Evolutionary conservation across 192 early-diverging fungal species (phyloP).

Genomic region (Backusella luteola): DNA sequence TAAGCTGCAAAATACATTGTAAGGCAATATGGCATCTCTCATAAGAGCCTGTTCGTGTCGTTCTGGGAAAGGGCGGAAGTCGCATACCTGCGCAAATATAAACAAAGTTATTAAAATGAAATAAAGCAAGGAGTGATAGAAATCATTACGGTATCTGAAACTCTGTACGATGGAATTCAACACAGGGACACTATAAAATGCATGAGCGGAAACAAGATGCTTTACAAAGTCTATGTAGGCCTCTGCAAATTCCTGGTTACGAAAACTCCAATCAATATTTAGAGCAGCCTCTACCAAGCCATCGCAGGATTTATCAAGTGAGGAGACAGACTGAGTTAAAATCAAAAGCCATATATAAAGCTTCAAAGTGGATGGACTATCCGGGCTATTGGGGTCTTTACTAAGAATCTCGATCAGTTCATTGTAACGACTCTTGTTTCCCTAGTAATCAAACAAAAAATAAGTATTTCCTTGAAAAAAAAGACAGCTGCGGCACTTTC

Average conservation of each 20-base stretch:
- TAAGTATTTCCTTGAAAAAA: not conserved
- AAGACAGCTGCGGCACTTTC: not conserved
- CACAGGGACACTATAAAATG: constrained; percentile 62
- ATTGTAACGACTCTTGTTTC: not conserved
- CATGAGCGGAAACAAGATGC: constrained; percentile 75
- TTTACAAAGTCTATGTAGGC: constrained; percentile 63
- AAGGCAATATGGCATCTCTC: constrained; percentile 65
- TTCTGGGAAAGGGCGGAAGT: constrained; percentile 13
- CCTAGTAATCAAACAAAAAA: not conserved
- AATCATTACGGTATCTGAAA: constrained; percentile 50
- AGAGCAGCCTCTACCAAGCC: constrained; percentile 60
- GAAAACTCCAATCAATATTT: constrained; percentile 55
- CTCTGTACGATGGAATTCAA: constrained; percentile 54
- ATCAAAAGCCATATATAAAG: constrained; percentile 45
- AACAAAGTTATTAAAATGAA: not conserved
- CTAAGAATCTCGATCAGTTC: not conserved
- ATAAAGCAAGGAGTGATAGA: not conserved
- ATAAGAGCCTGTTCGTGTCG: constrained; percentile 36
- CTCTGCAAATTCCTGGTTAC: constrained; percentile 50
- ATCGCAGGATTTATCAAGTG: constrained; percentile 44
- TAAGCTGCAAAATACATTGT: constrained; percentile 58
- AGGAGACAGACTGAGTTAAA: constrained; percentile 45
- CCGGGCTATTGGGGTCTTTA: not conserved
- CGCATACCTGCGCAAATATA: constrained; percentile 7
- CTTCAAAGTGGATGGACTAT: constrained; percentile 9